A percentile compares a stretch with the other conserved stretches of the same genome.
These are phyloP conservation scores for Clitocybe nebularis DNA, from an alignment of 1,284 basidiomycete genomes.

Conservation along the genomic window DNA sequence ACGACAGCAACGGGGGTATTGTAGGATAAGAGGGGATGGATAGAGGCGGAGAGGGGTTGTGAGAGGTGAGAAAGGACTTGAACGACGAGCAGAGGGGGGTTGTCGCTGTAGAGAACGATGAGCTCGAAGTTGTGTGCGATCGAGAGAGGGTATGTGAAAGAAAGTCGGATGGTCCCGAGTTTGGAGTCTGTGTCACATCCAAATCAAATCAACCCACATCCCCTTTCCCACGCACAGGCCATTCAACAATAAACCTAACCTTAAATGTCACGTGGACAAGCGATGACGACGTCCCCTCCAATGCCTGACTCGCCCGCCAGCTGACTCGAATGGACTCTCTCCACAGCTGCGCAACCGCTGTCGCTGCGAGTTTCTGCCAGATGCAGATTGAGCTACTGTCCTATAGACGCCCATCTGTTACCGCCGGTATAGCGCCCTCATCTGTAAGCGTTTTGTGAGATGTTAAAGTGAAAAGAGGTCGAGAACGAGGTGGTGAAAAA, in stretches of 20 bases:
- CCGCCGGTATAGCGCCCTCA: no score
- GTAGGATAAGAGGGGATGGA: conserved; percentile 20
- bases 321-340: no score
- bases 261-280: conserved; percentile 28
- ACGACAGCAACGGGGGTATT: conserved; percentile 14
- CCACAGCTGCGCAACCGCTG: no score
- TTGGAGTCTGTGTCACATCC: conserved; percentile 32
- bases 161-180: conserved; percentile 39
- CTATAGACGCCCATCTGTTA: no score
- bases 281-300: conserved; percentile 12
- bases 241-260: conserved; percentile 32
- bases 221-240: conserved; percentile 41
- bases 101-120: conserved; percentile 27
- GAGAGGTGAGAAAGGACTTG: conserved; percentile 17
- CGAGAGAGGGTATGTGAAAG: conserved; percentile 39
- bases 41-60: conserved; percentile 8
- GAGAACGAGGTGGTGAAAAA: conserved; percentile 18
- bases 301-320: conserved; percentile 14
- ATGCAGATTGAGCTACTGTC: no score
- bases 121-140: conserved; percentile 30
- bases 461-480: background rate
- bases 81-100: conserved; percentile 19
- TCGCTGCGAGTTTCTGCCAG: no score
- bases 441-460: no score
- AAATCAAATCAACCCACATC: conserved; percentile 34